Base-by-base conservation (phyloP, 805 yeast species). In the Tetrapisispora namnaoensis region DNA sequence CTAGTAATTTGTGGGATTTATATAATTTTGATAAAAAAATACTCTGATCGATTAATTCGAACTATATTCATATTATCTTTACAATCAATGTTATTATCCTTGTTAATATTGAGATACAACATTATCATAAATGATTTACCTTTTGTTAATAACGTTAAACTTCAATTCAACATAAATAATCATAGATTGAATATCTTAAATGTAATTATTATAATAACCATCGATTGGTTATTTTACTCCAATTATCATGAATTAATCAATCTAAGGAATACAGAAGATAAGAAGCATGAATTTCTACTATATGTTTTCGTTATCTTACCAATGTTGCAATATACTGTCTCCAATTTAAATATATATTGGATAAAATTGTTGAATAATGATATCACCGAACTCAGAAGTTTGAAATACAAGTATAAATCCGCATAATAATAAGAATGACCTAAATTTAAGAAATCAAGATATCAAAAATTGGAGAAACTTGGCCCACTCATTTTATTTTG, bases 1-100 rank as follows among this genome's bases (percentile, higher is more conserved):
- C 88, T 87, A 11, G 95, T 82, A 40, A 95, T 84, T 65, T 90
- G 97, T 50, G 91, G 70, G 4, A 95, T 83, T 38, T 65, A 68
- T 7, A 96, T 97, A 6, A 82, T 73, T 62, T 83, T 58, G 30
- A 40, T 40, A 6, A 40, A 40, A 28, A n/a, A 27, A 27, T 18
- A 27, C 17, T 10, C 20, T 2, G 40, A 48, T 16, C 51, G 52
- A 20, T 45, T 51, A 13, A 52, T 50, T 20, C 51, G 42, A 44
- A 48, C 52, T 18, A 21, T 50, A 36, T 42, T 56, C 13, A 35
- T 55, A 4, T 41, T 55, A 34, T 55, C 58, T 16, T 37, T 55
- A 5, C 62, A 56, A 46, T 59, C 66, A 10, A 57, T 61, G 16
- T 45, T 55, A 10, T 58, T 59, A 30, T 58, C 69, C 2, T 49